phyloP scores from a whole-genome alignment of 176 grass and related monocot species.

The Ensete glaucum region DNA sequence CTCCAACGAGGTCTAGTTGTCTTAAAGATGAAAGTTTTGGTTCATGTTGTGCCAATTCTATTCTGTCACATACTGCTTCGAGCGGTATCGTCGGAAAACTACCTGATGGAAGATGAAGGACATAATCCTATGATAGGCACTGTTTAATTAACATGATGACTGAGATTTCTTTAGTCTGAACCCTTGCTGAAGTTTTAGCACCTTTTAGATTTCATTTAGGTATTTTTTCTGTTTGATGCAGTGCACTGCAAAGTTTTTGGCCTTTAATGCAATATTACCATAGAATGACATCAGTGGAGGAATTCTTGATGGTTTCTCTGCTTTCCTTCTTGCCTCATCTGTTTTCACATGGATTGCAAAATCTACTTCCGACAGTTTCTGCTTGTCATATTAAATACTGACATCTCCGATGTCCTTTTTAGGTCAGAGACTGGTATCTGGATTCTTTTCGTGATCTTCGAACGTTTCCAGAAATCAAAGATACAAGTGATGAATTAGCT shows the following conservation, averaged over 20 bases:
- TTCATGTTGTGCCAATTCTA: background rate
- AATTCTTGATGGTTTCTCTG: background rate
- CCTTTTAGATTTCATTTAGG: background rate
- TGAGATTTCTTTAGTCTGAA: background rate
- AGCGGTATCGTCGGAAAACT: background rate
- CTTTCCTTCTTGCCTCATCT: background rate
- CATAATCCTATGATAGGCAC: background rate
- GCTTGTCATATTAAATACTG: slow-evolving; percentile 10
- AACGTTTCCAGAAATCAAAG: slow-evolving; percentile 61
- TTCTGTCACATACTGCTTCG: too few species aligned
- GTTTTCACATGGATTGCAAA: background rate
- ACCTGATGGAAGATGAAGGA: background rate
- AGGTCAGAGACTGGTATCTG: slow-evolving; percentile 96
- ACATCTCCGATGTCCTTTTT: slow-evolving; percentile 11
- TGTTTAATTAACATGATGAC: background rate
- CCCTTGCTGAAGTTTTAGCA: too few species aligned
- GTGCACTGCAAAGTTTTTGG: background rate
- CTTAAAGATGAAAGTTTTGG: background rate
- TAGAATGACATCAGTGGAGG: background rate
- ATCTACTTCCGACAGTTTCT: background rate
- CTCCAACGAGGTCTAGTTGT: too few species aligned
- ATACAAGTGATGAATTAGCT: slow-evolving; percentile 44
- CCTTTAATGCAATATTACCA: background rate
- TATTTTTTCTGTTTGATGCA: too few species aligned
- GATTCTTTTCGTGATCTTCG: slow-evolving; percentile 86